Evolutionary conservation across 1,139 yeast genomes (phyloP).

Genomic region (Keqinozyma sinolaborantium): DNA sequence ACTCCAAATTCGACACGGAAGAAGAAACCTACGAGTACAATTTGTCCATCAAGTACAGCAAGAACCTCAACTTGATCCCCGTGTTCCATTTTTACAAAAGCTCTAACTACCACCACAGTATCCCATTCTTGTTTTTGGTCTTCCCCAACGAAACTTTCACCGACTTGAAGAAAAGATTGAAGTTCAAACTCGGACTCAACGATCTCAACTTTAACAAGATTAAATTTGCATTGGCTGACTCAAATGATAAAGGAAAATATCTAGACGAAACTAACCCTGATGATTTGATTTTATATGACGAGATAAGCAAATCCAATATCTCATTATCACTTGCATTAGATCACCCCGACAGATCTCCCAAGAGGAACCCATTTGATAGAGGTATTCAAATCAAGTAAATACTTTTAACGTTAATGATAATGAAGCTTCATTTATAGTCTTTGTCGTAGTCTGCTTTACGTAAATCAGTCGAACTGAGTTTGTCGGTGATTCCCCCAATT

Average conservation of each 20-base stretch:
- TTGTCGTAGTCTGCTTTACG: slow-evolving; percentile 20
- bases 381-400: slow-evolving; percentile 50
- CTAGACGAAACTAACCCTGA: slow-evolving; percentile 48
- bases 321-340: slow-evolving; percentile 65
- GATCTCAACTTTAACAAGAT: slow-evolving; percentile 76
- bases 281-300: slow-evolving; percentile 52
- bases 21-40: slow-evolving; percentile 23
- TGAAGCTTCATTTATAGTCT: neutral
- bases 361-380: slow-evolving; percentile 48
- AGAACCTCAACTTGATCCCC: slow-evolving; percentile 39
- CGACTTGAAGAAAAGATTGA: slow-evolving; percentile 68
- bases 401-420: neutral
- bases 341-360: slow-evolving; percentile 72
- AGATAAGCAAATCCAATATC: slow-evolving; percentile 43
- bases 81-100: slow-evolving; percentile 76
- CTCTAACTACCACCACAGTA: slow-evolving; percentile 71
- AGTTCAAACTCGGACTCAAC: slow-evolving; percentile 67
- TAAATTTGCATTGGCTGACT: slow-evolving; percentile 56
- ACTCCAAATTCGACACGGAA: slow-evolving; percentile 21
- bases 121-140: slow-evolving; percentile 76
- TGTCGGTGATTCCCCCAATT: slow-evolving; percentile 63
- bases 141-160: slow-evolving; percentile 60
- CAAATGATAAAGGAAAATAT: slow-evolving; percentile 37
- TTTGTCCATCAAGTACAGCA: slow-evolving; percentile 29
- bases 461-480: slow-evolving; percentile 76